Conservation (phyloP, 2,329 filamentous ascomycete genomes). For the Hymenoscyphus salicellus region DNA sequence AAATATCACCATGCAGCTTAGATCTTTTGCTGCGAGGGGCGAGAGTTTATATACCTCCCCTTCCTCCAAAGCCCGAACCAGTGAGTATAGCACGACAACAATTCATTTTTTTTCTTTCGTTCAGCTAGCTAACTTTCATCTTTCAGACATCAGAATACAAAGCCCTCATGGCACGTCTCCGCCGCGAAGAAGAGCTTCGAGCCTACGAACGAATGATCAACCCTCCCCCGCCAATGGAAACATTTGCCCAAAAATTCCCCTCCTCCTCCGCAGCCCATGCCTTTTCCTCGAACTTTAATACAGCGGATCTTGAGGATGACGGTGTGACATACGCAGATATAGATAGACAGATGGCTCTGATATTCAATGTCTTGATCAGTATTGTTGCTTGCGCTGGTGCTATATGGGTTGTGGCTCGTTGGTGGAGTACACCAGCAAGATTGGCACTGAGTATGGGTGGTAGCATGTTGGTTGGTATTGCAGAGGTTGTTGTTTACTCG, state of each 20-base stretch:
- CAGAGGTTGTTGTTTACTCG: conserved; percentile 74
- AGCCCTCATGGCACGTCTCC: conserved; percentile 80
- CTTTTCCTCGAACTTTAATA: conserved; percentile 50
- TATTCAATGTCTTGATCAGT: conserved; percentile 86
- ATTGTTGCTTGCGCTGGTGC: conserved; percentile 75
- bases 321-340: conserved; percentile 69
- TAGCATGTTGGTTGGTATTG: conserved; percentile 66
- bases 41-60: conserved; percentile 73
- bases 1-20: conserved; percentile 48
- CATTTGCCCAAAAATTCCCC: conserved; percentile 59
- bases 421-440: conserved; percentile 70
- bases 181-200: conserved; percentile 76
- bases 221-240: conserved; percentile 53
- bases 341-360: conserved; percentile 76
- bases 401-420: conserved; percentile 73
- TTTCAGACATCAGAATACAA: conserved; percentile 74
- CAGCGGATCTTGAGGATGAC: conserved; percentile 49
- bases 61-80: conserved; percentile 72
- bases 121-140: conserved; percentile 16
- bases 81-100: conserved; percentile 47
- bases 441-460: conserved; percentile 70
- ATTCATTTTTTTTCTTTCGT: not conserved
- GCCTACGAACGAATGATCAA: conserved; percentile 79
- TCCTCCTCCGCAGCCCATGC: conserved; percentile 49
- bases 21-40: conserved; percentile 71